Base-by-base conservation (phyloP, 1,139 yeast species). In the Candida albicans region DNA sequence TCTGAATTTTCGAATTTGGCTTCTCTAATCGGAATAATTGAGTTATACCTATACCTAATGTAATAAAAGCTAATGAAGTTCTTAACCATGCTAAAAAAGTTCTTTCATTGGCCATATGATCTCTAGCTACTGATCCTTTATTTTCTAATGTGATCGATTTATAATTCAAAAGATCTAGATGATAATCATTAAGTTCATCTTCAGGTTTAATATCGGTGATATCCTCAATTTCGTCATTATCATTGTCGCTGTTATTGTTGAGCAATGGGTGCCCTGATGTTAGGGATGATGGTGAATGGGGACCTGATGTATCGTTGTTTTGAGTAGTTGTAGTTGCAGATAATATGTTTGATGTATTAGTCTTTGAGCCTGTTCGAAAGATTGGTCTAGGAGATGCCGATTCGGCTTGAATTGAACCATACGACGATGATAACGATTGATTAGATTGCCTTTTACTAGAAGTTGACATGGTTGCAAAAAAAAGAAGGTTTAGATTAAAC, bases 61-160 rank as follows among this genome's bases (percentile, higher is more conserved):
- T 68, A 5, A 71, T 63, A 46, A 72, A 70, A 11, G 74, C 64
- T 22, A 72, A 55, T 2, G 74, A 67, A 0, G 95, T 86, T 47
- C 95, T 70, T 33, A 83, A 63, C 86, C 91, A 87, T 0, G 95
- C 93, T 11, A 87, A 66, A 46, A 81, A 81, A 0, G 95, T 87
- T 47, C 95, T 68, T 58, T 87, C 95, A 57, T 85, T 86, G 13
- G 95, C 91, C 62, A 87, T 58, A 52, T 73, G 79, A 52, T 75
- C 80, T 50, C 80, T 58, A 1, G 79, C 79, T 1, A 73, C 78
- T 1, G 78, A 59, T 0, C 77, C 77, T 45, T 69, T 72, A 44
- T 75, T 74, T 47, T 73, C 79, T 24, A 75, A 51, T 4, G 66
- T 52, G 6, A 73, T 33, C 0, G 79, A 66, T 5, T 61, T 41